Evolutionary conservation across 140 eudicot species (phyloP).

Genomic region (Erigeron philadelphicus): DNA sequence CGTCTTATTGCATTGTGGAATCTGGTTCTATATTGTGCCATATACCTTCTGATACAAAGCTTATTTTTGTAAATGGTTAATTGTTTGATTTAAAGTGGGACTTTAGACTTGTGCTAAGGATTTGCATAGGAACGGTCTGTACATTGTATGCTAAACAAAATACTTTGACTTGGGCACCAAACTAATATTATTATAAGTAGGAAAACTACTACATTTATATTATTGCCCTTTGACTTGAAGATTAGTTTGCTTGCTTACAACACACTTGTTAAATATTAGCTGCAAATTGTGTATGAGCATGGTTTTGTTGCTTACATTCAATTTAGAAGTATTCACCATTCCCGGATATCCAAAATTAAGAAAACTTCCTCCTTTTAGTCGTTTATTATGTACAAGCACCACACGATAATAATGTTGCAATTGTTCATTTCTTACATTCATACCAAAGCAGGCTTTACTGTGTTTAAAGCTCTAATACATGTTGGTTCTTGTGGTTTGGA

Average conservation of each 20-base stretch:
- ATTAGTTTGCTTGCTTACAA: background rate
- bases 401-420: too few relatives aligned
- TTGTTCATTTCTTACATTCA: too few relatives aligned
- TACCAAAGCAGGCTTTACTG: too few relatives aligned
- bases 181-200: constrained; percentile 23
- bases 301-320: too few relatives aligned
- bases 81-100: constrained; percentile 23
- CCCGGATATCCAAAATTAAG: too few relatives aligned
- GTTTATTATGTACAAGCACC: too few relatives aligned
- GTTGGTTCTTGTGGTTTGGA: too few relatives aligned
- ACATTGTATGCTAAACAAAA: constrained; percentile 22
- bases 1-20: constrained; percentile 15
- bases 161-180: constrained; percentile 20
- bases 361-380: too few relatives aligned
- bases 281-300: background rate
- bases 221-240: background rate
- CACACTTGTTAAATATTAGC: background rate
- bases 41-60: constrained; percentile 15
- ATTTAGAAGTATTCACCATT: too few relatives aligned
- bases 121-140: constrained; percentile 27
- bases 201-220: background rate
- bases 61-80: constrained; percentile 27
- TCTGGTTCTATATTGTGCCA: constrained; percentile 17
- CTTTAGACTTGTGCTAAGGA: constrained; percentile 20
- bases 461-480: too few relatives aligned